A percentile compares a stretch with the other conserved stretches of the same genome.
phyloP scores from a whole-genome alignment of 768 basidiomycete genomes.

The Cubamyces sp. region DNA sequence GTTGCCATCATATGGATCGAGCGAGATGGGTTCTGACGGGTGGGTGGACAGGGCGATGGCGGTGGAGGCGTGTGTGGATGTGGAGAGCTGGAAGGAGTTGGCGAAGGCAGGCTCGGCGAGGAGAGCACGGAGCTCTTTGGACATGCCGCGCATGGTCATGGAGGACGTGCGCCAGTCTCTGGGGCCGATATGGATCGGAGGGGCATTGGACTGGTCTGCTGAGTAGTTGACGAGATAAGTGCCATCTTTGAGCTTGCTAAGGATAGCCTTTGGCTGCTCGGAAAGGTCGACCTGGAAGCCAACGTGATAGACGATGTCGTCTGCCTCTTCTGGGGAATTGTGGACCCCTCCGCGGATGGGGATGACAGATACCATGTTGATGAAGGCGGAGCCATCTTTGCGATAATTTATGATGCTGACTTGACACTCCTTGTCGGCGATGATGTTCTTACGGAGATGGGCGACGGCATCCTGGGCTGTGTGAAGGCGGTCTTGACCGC shows the following conservation, averaged over 20 bases:
- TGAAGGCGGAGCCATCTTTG: constrained; percentile 83
- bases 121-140: constrained; percentile 55
- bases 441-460: constrained; percentile 65
- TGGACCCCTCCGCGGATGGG: constrained; percentile 68
- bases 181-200: constrained; percentile 25
- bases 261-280: constrained; percentile 82
- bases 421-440: constrained; percentile 86
- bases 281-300: constrained; percentile 96
- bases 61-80: constrained; percentile 38
- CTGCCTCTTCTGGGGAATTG: constrained; percentile 54
- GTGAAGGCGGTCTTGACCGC: constrained; percentile 57
- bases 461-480: constrained; percentile 71
- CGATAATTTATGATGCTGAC: constrained; percentile 85
- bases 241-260: constrained; percentile 79
- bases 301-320: constrained; percentile 83
- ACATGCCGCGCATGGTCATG: constrained; percentile 43
- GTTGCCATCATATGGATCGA: constrained; percentile 41
- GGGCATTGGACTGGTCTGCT: constrained; percentile 26
- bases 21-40: constrained; percentile 14
- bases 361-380: constrained; percentile 91
- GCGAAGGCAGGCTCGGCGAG: constrained; percentile 53
- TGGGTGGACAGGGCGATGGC: constrained; percentile 22
- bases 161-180: constrained; percentile 40
- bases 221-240: constrained; percentile 72
- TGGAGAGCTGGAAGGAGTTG: constrained; percentile 44